Evolutionary conservation across 2,329 filamentous ascomycete species (phyloP).

Genomic region (Fonsecaea multimorphosa): DNA sequence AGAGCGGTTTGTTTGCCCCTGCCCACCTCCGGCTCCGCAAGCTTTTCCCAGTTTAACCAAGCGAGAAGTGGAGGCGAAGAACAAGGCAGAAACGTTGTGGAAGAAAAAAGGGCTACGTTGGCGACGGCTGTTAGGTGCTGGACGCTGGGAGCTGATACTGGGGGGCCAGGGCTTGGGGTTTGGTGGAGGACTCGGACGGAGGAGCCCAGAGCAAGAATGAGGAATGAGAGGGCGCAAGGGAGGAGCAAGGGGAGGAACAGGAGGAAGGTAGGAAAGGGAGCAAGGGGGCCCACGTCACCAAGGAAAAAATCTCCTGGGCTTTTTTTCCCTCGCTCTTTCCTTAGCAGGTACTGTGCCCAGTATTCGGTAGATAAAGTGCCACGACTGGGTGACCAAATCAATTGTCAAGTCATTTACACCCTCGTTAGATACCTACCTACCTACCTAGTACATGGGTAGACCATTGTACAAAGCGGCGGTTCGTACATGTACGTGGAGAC

Average conservation of each 20-base stretch:
- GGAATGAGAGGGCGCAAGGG: too few species aligned
- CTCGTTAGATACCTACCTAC: too few species aligned
- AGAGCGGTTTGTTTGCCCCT: conserved; percentile 1
- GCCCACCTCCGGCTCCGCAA: not conserved
- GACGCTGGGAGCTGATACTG: too few species aligned
- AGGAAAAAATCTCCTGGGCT: not conserved
- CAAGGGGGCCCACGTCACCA: not conserved
- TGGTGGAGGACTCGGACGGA: not conserved
- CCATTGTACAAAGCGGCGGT: too few species aligned
- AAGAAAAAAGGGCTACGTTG: not conserved
- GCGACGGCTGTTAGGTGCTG: not conserved
- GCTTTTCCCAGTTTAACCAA: conserved; percentile 1
- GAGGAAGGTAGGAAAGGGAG: not conserved
- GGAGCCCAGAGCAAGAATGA: too few species aligned
- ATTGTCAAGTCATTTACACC: not conserved
- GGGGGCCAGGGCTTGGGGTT: too few species aligned
- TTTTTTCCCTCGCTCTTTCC: not conserved
- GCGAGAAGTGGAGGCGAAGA: conserved; percentile 7
- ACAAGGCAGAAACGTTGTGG: not conserved
- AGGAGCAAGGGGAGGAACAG: not conserved
- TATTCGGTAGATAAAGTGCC: not conserved
- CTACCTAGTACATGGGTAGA: too few species aligned
- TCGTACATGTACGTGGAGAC: too few species aligned
- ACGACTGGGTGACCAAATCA: too few species aligned
- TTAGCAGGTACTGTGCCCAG: not conserved